Base-by-base conservation (phyloP, 331 rosid species). In the Malus hybrid region DNA sequence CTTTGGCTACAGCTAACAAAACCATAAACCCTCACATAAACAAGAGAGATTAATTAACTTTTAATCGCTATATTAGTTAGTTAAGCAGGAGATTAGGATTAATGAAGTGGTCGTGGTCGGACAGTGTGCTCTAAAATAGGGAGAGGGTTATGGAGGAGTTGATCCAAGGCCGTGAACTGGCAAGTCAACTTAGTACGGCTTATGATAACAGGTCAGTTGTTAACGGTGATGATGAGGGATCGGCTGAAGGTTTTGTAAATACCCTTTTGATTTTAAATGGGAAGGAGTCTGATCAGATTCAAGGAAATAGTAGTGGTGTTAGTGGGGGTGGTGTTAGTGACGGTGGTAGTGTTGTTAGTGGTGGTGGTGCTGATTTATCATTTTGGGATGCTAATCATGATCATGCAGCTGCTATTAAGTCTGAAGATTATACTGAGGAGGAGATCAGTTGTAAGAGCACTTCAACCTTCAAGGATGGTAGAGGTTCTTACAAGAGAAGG, bases 401-500 rank as follows among this genome's bases (percentile, higher is more conserved):
- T 27, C 34, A 20, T 20, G 15, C 7, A 11, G 69, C 36, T 6
- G 16, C 1, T 62, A 28, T 13, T 73, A 81, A 81, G 24, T 81
- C 84, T 6, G 83, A 86, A n/a, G 83, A 84, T 63, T 87, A 10
- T 42, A 42, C 89, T 48, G 54, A 54, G 4, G 87, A 86, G 71
- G 86, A 85, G 76, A 19, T 11, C n/a, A 80, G 85, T 74, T 80
- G 73, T 33, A 79, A 77, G 85, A 85, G 64, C 24, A 69, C 18
- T 19, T n/a, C 82, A 11, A 33, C 13, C 5, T 10, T 12, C 32
- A 86, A 76, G 71, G 84, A 87, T 68, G 33, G 80, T 60, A 86
- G 93, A 33, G 89, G 85, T 2, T 83, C 80, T 42, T 80, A 86
- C 76, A 89, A 87, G 75, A 87, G 90, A 84, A 89, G 97, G 95